Conservation (phyloP, 371 early-diverging fungal genomes). For the Basidiobolus meristosporus region DNA sequence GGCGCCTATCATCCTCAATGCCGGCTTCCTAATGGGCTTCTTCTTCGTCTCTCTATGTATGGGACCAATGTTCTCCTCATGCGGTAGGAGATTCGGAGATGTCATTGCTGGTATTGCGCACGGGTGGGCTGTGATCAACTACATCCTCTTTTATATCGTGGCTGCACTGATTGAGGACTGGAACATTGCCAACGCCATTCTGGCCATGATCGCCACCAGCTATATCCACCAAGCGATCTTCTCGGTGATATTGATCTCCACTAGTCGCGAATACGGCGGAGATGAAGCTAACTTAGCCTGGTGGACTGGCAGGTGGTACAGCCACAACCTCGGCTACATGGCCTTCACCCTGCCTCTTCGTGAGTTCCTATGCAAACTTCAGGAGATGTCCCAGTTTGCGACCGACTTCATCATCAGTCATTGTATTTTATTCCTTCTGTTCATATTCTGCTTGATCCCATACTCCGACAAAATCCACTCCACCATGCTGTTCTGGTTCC, state of each 20-base stretch:
- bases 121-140: constrained; percentile 36
- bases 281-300: constrained; percentile 67
- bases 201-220: constrained; percentile 32
- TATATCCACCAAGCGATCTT: constrained; percentile 50
- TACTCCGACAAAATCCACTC: constrained; percentile 60
- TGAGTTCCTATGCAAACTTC: constrained; percentile 66
- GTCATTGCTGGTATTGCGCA: constrained; percentile 51
- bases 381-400: constrained; percentile 70
- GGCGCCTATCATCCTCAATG: constrained; percentile 53
- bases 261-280: constrained; percentile 66
- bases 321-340: constrained; percentile 49
- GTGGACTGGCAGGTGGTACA: constrained; percentile 84
- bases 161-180: constrained; percentile 46
- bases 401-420: constrained; percentile 62
- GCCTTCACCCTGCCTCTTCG: constrained; percentile 51
- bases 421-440: constrained; percentile 45
- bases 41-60: constrained; percentile 48
- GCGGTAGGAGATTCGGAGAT: constrained; percentile 46
- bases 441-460: constrained; percentile 47
- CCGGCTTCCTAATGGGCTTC: constrained; percentile 37
- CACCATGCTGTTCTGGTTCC: constrained; percentile 67
- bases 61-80: constrained; percentile 36
- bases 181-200: constrained; percentile 29
- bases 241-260: constrained; percentile 36
- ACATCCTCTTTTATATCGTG: constrained; percentile 44